Percentiles rank a stretch among this genome's conserved stretches.
Conservation (phyloP, 2,329 filamentous ascomycete species). For the Eutypella sp. region DNA sequence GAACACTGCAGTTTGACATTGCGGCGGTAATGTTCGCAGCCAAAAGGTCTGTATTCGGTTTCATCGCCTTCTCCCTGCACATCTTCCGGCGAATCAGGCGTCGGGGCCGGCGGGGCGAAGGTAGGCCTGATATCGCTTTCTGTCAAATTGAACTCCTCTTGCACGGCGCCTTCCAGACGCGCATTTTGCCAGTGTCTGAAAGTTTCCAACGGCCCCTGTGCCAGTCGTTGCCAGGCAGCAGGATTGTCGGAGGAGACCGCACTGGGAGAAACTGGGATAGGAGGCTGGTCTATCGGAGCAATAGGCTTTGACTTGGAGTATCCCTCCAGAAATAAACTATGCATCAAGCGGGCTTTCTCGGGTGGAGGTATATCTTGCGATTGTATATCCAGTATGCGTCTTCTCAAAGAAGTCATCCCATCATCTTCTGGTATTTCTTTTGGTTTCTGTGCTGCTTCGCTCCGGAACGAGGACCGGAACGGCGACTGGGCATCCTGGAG, state of each 20-base stretch:
- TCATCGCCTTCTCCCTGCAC: conserved; percentile 38
- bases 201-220: conserved; percentile 45
- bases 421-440: conserved; percentile 65
- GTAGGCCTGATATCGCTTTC: conserved; percentile 63
- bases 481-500: conserved; percentile 4
- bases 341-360: conserved; percentile 69
- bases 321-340: conserved; percentile 64
- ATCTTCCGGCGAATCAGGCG: conserved; percentile 36
- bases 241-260: conserved; percentile 26
- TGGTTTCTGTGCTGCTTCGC: conserved; percentile 8
- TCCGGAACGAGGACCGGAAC: too few species aligned
- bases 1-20: conserved; percentile 96
- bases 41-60: conserved; percentile 48
- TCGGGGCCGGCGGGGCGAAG: conserved; percentile 52
- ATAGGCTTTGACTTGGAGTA: conserved; percentile 46
- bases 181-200: conserved; percentile 56
- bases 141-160: conserved; percentile 45
- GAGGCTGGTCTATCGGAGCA: conserved; percentile 23
- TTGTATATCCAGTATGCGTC: conserved; percentile 65
- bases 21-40: conserved; percentile 88
- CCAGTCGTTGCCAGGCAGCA: conserved; percentile 33
- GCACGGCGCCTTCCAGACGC: conserved; percentile 31
- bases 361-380: conserved; percentile 49
- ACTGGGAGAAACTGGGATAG: conserved; percentile 25
- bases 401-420: conserved; percentile 65